Base-by-base conservation (phyloP, 345 rosid species). In the Ricinus communis region DNA sequence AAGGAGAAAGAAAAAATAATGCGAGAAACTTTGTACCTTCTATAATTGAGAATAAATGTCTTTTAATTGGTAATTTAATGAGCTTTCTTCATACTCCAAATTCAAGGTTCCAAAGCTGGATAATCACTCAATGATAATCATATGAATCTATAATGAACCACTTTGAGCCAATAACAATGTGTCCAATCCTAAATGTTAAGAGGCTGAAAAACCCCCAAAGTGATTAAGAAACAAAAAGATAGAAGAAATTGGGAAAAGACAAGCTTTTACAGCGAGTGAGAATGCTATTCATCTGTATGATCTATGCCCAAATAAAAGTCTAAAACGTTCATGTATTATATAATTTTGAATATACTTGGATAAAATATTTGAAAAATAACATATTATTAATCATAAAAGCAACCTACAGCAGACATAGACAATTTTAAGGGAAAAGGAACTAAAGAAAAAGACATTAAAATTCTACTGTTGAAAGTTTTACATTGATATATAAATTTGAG, bases 61-160 rank as follows among this genome's bases (percentile, higher is more conserved):
- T 18, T 60, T 60, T 60, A n/a, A 60, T 60, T 36, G 36, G 30
- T 33, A 11, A n/a, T 60, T 60, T 38, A 60, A 41, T 36, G 46
- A 38, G 16, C 12, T 60, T 60, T 19, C 65, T 12, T 38, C 65
- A 60, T 60, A 60, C 65, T 60, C 65, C 47, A 36, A 60, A 33
- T 43, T 43, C 47, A 43, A 43, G 11, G 47, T 43, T 43, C 47
- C 24, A 16, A 33, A 60, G 65, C 65, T 60, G 19, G 61, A 30
- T 56, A 54, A 54, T 22, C 58, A 22, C 61, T 58, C 1, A 21
- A 21, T 8, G 11, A 53, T 5, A 22, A 53, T n/a, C 10, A 24
- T 5, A 58, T 58, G 22, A 58, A 58, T 15, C 21, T 58, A 58
- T 9, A 16, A 31, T 0, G 43, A 33, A n/a, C 21, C 45, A 60